Percentiles rank a stretch among this genome's conserved stretches.
Conservation (phyloP, 306 rosid species). For the Crotalaria pallida region DNA sequence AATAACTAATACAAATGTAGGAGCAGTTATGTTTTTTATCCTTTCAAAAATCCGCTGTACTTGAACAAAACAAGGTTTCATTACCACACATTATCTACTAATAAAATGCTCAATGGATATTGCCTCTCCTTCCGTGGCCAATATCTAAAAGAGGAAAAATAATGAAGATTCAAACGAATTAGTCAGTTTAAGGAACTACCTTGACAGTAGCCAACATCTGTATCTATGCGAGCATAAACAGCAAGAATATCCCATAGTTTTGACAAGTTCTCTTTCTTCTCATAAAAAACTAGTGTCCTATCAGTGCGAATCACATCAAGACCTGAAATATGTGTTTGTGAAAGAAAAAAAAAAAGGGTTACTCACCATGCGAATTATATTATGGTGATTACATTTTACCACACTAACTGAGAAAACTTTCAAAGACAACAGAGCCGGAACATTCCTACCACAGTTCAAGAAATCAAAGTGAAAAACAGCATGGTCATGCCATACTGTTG, state of each 20-base stretch:
- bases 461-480: background rate
- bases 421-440: background rate
- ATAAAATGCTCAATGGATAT: background rate
- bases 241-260: conserved; percentile 97
- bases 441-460: background rate
- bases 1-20: background rate
- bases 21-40: background rate
- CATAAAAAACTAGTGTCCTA: conserved; percentile 79
- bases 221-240: conserved; percentile 85
- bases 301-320: conserved; percentile 95
- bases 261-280: conserved; percentile 74
- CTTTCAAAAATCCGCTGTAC: background rate
- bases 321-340: conserved; percentile 43
- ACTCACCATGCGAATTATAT: background rate
- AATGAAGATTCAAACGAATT: background rate
- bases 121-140: background rate
- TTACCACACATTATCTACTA: background rate
- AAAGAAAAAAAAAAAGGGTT: background rate
- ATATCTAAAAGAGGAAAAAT: background rate
- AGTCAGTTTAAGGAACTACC: conserved; percentile 44
- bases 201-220: conserved; percentile 94
- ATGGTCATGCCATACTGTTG: background rate
- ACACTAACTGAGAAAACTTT: background rate
- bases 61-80: background rate
- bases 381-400: background rate